Evolutionary conservation across 345 rosid species (phyloP).

Genomic region (Eucalyptus globulus): DNA sequence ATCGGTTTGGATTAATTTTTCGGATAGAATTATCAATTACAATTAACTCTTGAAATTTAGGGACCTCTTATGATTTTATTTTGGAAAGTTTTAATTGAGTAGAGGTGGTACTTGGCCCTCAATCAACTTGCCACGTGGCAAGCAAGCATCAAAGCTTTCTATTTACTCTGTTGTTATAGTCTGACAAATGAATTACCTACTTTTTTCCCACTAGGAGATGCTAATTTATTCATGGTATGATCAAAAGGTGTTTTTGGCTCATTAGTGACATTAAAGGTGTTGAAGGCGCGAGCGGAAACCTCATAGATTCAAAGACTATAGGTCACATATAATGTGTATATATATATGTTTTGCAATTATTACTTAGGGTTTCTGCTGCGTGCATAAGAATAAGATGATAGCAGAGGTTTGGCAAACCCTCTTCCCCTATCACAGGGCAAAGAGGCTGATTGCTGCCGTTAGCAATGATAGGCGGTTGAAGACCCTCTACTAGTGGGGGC

Average conservation of each 20-base stretch:
- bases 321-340: not conserved
- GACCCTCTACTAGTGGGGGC: not conserved
- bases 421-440: not conserved
- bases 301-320: not conserved
- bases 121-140: not conserved
- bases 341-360: not conserved
- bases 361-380: not conserved
- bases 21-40: not conserved
- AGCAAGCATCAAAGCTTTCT: not conserved
- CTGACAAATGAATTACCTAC: not conserved
- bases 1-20: not conserved
- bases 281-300: not conserved
- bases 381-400: not conserved
- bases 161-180: not conserved
- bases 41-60: not conserved
- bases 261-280: not conserved
- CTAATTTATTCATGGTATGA: not conserved
- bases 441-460: not conserved
- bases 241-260: not conserved
- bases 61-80: not conserved
- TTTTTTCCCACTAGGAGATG: not conserved
- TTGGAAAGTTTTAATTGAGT: not conserved
- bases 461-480: not conserved
- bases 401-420: not conserved
- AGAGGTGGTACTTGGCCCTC: not conserved